Conservation (phyloP, 2,329 filamentous ascomycete genomes). For the Cercospora brassicicola region DNA sequence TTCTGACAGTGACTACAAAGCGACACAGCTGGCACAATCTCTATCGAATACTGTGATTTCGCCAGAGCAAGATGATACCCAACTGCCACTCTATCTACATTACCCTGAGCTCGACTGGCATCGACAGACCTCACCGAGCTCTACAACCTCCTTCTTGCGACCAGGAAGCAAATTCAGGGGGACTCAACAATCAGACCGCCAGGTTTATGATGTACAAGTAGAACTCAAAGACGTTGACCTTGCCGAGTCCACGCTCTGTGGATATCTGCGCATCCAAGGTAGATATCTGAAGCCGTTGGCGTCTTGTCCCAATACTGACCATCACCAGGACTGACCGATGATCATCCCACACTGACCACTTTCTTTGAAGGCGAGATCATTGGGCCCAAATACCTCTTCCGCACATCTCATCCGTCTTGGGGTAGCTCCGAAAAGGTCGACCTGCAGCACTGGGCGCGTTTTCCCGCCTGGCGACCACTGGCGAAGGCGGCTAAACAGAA, state of each 20-base stretch:
- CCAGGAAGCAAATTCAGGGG: conserved; percentile 86
- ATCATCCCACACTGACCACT: conserved; percentile 95
- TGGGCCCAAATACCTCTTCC: conserved; percentile 89
- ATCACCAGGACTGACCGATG: conserved; percentile 76
- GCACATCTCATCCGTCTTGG: conserved; percentile 85
- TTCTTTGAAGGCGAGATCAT: conserved; percentile 99
- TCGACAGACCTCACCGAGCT: conserved; percentile 63
- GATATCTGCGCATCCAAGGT: conserved; percentile 95
- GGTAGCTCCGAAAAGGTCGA: conserved; percentile 90
- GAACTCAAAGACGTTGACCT: conserved; percentile 97
- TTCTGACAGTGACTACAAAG: conserved; percentile 30
- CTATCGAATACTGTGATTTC: conserved; percentile 34
- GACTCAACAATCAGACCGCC: conserved; percentile 88
- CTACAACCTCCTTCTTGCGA: conserved; percentile 82
- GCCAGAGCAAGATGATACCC: conserved; percentile 16
- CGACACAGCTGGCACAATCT: conserved; percentile 30
- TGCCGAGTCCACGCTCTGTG: conserved; percentile 89
- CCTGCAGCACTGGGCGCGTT: conserved; percentile 88
- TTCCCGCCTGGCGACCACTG: conserved; percentile 80
- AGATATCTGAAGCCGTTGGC: conserved; percentile 10
- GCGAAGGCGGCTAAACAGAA: conserved; percentile 59
- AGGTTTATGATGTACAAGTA: conserved; percentile 93
- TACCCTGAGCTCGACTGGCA: conserved; percentile 31
- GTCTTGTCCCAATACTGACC: conserved; percentile 1
- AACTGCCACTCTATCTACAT: conserved; percentile 32